phyloP scores from a whole-genome alignment of 495 filamentous ascomycete genomes.

The Sordaria brevicollis region DNA sequence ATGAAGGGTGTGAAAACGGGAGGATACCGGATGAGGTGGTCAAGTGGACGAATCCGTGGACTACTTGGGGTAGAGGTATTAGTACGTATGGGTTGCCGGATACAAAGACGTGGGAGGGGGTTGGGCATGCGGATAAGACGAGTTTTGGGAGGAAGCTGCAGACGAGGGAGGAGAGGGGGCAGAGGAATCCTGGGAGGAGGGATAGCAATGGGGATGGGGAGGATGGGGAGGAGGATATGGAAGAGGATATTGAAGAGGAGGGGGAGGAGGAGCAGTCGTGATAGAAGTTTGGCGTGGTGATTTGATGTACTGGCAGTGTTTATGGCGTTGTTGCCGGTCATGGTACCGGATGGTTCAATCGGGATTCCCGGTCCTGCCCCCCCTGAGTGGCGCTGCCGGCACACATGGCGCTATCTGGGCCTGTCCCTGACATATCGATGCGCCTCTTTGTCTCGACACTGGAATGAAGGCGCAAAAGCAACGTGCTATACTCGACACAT shows the following conservation, averaged over 20 bases:
- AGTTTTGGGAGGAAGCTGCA: constrained; percentile 14
- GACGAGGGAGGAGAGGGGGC: constrained; percentile 5
- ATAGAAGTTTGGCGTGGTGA: not conserved
- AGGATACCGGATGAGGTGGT: constrained; percentile 15
- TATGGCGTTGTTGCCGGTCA: not conserved
- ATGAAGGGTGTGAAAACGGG: not conserved
- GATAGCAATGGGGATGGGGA: not conserved
- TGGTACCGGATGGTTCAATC: not conserved
- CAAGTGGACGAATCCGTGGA: constrained; percentile 23
- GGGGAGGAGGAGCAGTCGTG: constrained; percentile 5
- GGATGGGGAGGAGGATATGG: not conserved
- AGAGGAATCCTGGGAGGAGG: not conserved
- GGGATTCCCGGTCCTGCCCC: not conserved
- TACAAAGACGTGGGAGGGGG: constrained; percentile 24
- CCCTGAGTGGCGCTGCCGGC: not conserved
- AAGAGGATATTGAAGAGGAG: not conserved
- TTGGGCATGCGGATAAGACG: constrained; percentile 21
- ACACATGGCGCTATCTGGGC: not conserved
- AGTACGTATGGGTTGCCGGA: constrained; percentile 23
- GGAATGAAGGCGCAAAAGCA: not conserved
- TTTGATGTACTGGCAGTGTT: too few species aligned
- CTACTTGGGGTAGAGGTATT: constrained; percentile 23
- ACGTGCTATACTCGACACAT: not conserved
- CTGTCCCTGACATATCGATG: not conserved
- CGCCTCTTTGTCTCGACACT: not conserved